These are phyloP conservation scores for Acanthochlamys bracteata DNA, from an alignment of 106 monocot species.

Conservation along the genomic window DNA sequence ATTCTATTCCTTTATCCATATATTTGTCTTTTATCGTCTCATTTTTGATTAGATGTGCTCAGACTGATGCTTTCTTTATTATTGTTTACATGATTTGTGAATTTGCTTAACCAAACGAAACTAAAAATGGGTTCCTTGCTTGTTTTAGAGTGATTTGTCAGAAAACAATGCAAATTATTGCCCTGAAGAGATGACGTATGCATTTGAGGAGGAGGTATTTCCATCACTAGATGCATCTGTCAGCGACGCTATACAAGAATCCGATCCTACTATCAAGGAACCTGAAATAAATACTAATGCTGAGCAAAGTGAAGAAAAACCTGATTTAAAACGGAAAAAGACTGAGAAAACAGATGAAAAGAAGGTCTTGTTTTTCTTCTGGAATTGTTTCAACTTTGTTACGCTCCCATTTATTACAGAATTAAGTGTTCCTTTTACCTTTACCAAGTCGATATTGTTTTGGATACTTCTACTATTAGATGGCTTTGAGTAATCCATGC, in stretches of 20 bases:
- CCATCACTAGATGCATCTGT: conserved; percentile 28
- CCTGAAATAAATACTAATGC: not conserved
- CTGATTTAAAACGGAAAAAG: conserved; percentile 53
- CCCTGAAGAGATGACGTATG: conserved; percentile 74
- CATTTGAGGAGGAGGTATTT: conserved; percentile 69
- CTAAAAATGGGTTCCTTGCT: not conserved
- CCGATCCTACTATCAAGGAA: too few relatives aligned
- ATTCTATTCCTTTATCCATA: too few relatives aligned
- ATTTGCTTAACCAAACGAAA: not conserved
- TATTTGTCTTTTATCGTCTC: not conserved
- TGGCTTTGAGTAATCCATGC: too few relatives aligned
- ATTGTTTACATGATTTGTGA: not conserved
- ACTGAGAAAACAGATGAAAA: conserved; percentile 70
- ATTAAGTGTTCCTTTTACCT: conserved; percentile 7
- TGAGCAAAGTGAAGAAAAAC: conserved; percentile 28
- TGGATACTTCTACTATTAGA: too few relatives aligned
- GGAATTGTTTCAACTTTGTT: too few relatives aligned
- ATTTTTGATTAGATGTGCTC: not conserved
- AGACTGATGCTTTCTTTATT: not conserved
- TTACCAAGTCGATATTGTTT: too few relatives aligned
- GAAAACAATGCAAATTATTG: conserved; percentile 31
- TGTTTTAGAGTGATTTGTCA: conserved; percentile 33
- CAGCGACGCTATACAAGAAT: conserved; percentile 28
- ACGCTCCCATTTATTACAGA: too few relatives aligned
- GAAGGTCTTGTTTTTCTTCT: conserved; percentile 39